Base-by-base conservation (phyloP, 2,329 filamentous ascomycete genomes). In the Arthroderma sp. region DNA sequence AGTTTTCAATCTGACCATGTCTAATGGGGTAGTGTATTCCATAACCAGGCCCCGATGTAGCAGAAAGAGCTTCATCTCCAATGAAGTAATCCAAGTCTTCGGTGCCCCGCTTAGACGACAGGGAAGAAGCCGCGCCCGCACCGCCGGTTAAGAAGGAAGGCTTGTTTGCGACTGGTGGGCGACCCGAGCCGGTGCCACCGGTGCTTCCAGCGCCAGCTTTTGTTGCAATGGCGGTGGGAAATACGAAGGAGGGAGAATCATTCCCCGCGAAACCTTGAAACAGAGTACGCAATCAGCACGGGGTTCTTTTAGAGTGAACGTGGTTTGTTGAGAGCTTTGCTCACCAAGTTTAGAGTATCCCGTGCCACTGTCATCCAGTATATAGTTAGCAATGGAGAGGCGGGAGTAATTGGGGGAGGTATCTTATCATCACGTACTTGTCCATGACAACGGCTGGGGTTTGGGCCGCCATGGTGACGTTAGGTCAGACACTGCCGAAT, bases 401-500 rank as follows among this genome's bases (percentile, higher is more conserved):
- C 48, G 41, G 42, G 22, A 44, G 46, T 51, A 53, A 49, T 47
- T 57, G 55, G 42, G 22, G 9, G 11, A 4, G 4, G 36, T 36
- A 46, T 54, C 15, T 49, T 50, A 54, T 36, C 49, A 50, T 49
- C 54, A 77, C 86, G 71, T 82, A 95, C 91, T 98, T 98, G 91
- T 98, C 91, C 89, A 98, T 98, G 86, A 98, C 91, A 95, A 98
- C 91, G 85, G 91, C 91, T 60, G 91, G 91, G 65, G 91, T 96
- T 80, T 96, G 89, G 72, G 84, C 83, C 64, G 91, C 89, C 91
- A 98, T 98, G 51, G 58, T 63, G 59, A 33, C 31, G 28, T 22
- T 22, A 22, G 15, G 15, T 22, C 15, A 3, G 15, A 22, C 15
- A 22, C 15, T 22, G 15, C 15, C 15, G 15, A 22, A 22, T 22